Conservation (phyloP, 768 basidiomycete genomes). For the Xanthoconium stramineum region DNA sequence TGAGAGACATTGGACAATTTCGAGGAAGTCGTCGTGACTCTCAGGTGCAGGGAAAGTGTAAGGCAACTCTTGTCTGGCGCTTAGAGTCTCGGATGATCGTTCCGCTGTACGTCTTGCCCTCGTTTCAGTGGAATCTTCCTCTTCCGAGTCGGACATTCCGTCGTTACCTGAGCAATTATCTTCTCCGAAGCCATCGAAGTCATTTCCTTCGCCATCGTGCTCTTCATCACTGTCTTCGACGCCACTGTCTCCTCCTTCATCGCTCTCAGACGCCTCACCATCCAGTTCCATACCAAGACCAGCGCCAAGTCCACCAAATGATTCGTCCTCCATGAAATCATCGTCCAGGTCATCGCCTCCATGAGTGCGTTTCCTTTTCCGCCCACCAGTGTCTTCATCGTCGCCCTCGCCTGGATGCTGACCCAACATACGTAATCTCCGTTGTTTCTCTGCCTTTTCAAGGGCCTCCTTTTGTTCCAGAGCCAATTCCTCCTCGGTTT, state of each 20-base stretch:
- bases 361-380: constrained; percentile 48
- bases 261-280: constrained; percentile 36
- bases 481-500: constrained; percentile 94
- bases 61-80: constrained; percentile 64
- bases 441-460: constrained; percentile 78
- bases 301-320: constrained; percentile 30
- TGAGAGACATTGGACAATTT: constrained; percentile 66
- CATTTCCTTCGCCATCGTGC: constrained; percentile 28
- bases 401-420: constrained; percentile 66
- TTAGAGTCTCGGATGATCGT: constrained; percentile 30
- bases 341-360: constrained; percentile 92
- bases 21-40: constrained; percentile 86
- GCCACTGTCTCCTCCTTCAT: constrained; percentile 31
- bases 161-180: constrained; percentile 37
- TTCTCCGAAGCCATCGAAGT: constrained; percentile 31
- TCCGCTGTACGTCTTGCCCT: constrained; percentile 31
- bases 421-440: constrained; percentile 84
- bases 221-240: constrained; percentile 27
- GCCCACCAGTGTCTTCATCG: constrained; percentile 44
- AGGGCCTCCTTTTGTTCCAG: constrained; percentile 82
- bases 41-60: constrained; percentile 90
- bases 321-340: constrained; percentile 58
- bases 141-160: constrained; percentile 35
- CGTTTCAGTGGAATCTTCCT: constrained; percentile 42
- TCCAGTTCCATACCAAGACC: constrained; percentile 40